Evolutionary conservation across 73 alveolate genomes (phyloP), one percentile per base, ranked within the genome.

Genomic region (Uronychia binucleata): DNA sequence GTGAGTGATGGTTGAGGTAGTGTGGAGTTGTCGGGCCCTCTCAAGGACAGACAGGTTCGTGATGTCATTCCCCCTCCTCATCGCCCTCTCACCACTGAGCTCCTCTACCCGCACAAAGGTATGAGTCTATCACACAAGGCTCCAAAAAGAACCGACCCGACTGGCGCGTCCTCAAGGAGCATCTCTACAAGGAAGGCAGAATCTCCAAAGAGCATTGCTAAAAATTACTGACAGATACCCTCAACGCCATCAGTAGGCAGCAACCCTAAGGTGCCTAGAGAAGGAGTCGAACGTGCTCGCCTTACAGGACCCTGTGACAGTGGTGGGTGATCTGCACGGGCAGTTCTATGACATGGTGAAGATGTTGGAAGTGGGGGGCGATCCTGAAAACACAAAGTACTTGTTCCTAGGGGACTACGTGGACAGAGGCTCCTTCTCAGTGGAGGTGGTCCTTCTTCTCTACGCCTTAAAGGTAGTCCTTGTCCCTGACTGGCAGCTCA

Each of bases 241-340:
- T 67, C 19, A 5, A 26, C 78, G 28, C 78, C 19, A 1, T 31
- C 28, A 83, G 82, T 81, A 77, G 77, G 79, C 1, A 29, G n/a
- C 35, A 30, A 14, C 1, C 25, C 1, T n/a, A 1, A n/a, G 26
- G 8, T 67, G 13, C 28, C 19, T 77, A 77, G 82, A 94, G 92
- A 95, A 91, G 84, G 99, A 98, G 87, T 98, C 99, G 19, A 98
- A 98, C 79, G 88, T 98, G 76, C 59, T 95, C 46, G 90, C 90
- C 59, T 85, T 93, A 30, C 84, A 94, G 59, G 97, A 95, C 78
- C 98, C 99, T 35, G 94, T 95, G 32, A 96, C 98, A 35, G 97
- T 93, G 35, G 99, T 97, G 19, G 99, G 99, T 14, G 99, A 97
- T 83, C 88, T 97, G 26, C 99, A 97, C 87, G 99, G 99, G 28